A percentile compares a stretch with the other conserved stretches of the same genome.
Evolutionary conservation across 1,284 basidiomycete genomes (phyloP).

Genomic region (Pyrrhoderma noxium): DNA sequence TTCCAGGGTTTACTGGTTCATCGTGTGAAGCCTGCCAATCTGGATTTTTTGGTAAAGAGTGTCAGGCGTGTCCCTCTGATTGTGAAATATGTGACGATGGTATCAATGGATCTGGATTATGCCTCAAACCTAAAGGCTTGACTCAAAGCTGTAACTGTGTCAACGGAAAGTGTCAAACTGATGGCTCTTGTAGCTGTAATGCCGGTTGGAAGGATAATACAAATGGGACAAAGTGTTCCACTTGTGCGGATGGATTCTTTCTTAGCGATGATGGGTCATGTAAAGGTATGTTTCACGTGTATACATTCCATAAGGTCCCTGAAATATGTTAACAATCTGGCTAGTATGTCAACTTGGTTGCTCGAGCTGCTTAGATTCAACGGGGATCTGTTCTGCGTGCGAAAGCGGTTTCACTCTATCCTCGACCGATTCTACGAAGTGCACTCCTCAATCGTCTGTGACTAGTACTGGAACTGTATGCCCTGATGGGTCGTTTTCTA

Average conservation of each 20-base stretch:
- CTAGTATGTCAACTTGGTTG: constrained; percentile 71
- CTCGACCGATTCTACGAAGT: constrained; percentile 59
- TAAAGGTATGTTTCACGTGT: constrained; percentile 39
- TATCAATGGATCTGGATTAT: constrained; percentile 63
- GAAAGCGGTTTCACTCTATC: constrained; percentile 57
- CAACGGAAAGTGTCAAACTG: constrained; percentile 63
- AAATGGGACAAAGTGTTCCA: constrained; percentile 67
- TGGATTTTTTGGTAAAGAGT: constrained; percentile 67
- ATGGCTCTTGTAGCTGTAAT: constrained; percentile 67
- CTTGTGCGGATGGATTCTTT: constrained; percentile 70
- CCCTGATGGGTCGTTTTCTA: constrained; percentile 56
- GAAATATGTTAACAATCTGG: neutral
- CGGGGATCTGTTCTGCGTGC: constrained; percentile 68
- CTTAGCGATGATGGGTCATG: constrained; percentile 62
- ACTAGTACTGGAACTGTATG: constrained; percentile 48
- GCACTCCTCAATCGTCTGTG: constrained; percentile 43
- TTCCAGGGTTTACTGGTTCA: constrained; percentile 63
- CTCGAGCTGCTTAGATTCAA: constrained; percentile 53
- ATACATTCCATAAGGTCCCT: neutral
- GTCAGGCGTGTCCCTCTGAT: constrained; percentile 57
- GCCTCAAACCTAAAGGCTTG: constrained; percentile 43
- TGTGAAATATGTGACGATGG: constrained; percentile 71
- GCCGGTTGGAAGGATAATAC: constrained; percentile 63
- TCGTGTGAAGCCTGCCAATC: constrained; percentile 69
- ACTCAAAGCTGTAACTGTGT: constrained; percentile 68